phyloP scores from a whole-genome alignment of 2,329 filamentous ascomycete species.

The Xylariaceae sp. region DNA sequence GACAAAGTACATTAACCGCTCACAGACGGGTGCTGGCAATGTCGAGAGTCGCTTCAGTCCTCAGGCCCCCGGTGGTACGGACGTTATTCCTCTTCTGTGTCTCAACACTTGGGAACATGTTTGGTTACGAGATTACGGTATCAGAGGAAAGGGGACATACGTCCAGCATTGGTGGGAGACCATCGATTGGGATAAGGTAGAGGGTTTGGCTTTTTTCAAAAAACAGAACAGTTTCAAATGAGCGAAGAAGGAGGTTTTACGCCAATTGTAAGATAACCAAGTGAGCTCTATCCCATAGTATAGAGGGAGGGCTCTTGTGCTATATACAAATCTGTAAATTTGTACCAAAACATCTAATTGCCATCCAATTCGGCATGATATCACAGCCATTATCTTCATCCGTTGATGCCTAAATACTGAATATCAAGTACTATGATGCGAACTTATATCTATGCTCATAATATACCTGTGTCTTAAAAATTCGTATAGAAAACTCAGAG shows the following conservation, averaged over 20 bases:
- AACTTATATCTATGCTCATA: no score
- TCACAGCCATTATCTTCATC: no score
- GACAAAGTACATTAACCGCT: slow-evolving; percentile 48
- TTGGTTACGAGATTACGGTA: slow-evolving; percentile 81
- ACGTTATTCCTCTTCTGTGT: slow-evolving; percentile 80
- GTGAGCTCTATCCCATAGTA: not conserved
- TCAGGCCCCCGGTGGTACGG: slow-evolving; percentile 68
- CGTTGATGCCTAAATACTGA: no score
- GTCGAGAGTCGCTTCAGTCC: slow-evolving; percentile 33
- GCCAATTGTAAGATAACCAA: slow-evolving; percentile 22
- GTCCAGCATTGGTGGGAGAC: slow-evolving; percentile 84
- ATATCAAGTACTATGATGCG: no score
- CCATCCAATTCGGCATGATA: no score
- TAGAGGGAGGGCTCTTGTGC: slow-evolving; percentile 14
- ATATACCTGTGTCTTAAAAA: no score
- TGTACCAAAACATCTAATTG: slow-evolving; percentile 22
- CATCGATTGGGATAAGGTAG: slow-evolving; percentile 84
- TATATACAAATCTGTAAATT: slow-evolving; percentile 21
- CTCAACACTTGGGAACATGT: slow-evolving; percentile 97
- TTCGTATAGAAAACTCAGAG: no score
- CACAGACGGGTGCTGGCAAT: slow-evolving; percentile 38
- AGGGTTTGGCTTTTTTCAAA: slow-evolving; percentile 43
- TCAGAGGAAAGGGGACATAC: slow-evolving; percentile 76
- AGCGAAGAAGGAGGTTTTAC: slow-evolving; percentile 4
- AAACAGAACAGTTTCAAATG: slow-evolving; percentile 7